Evolutionary conservation across 2,329 filamentous ascomycete species (phyloP).

Genomic region (Penicillium sp.): DNA sequence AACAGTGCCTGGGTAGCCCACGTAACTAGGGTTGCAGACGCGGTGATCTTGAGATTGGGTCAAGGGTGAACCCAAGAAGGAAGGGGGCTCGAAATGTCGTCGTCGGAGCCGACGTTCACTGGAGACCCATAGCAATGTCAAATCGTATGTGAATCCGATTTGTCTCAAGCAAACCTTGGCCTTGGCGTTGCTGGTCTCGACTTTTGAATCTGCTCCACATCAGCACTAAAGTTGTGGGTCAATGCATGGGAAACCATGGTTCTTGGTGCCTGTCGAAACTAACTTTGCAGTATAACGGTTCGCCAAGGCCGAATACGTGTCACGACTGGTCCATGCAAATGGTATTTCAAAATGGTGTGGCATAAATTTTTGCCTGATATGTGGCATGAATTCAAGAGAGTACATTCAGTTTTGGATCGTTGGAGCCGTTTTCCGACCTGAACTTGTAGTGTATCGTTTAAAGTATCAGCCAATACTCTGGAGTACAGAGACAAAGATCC

Average conservation of each 20-base stretch:
- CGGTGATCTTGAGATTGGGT: neutral
- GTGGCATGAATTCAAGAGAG: neutral
- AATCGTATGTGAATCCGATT: neutral
- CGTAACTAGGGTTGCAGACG: neutral
- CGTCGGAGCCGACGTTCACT: neutral
- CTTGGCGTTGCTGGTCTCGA: neutral
- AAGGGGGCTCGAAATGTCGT: neutral
- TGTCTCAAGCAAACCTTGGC: neutral
- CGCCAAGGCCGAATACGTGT: neutral
- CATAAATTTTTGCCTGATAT: neutral
- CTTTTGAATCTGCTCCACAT: neutral
- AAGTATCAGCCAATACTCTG: neutral
- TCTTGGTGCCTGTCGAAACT: neutral
- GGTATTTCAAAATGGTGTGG: neutral
- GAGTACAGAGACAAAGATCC: neutral
- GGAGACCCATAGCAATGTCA: neutral
- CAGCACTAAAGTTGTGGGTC: conserved; percentile 2
- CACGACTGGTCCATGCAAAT: neutral
- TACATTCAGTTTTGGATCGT: neutral
- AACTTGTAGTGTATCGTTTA: neutral
- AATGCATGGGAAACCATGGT: neutral
- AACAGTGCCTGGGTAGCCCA: neutral
- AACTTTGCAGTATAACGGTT: neutral
- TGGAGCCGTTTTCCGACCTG: neutral
- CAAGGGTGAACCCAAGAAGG: neutral